Conservation (phyloP, 192 early-diverging fungal genomes). For the Lobosporangium transversale region DNA sequence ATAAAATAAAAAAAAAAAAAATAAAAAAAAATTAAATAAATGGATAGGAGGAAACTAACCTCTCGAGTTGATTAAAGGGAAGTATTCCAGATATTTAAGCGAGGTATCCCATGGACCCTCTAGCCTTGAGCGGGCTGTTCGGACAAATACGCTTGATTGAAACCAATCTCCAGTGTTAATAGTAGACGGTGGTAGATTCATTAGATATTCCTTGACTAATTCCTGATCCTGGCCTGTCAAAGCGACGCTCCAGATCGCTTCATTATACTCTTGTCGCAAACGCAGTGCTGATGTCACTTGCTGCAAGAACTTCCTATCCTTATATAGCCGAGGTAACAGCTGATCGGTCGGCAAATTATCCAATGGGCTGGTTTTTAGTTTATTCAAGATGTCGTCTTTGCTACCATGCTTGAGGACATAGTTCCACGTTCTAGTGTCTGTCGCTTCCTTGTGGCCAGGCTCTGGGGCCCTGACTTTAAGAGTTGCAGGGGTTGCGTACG, state of each 20-base stretch:
- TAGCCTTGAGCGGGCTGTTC: conserved; percentile 16
- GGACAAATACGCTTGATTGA: conserved; percentile 22
- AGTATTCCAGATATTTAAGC: conserved; percentile 44
- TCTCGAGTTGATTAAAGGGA: conserved; percentile 59
- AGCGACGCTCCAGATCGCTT: conserved; percentile 40
- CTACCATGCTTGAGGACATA: conserved; percentile 32
- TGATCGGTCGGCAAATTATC: conserved; percentile 12
- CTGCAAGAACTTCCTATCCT: conserved; percentile 18
- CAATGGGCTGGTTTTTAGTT: conserved; percentile 19
- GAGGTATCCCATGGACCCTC: neutral
- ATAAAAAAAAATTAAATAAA: conserved; percentile 1
- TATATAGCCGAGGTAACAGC: conserved; percentile 29
- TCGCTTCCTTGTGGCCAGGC: conserved; percentile 17
- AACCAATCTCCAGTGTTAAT: conserved; percentile 26
- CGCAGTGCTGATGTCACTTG: conserved; percentile 44
- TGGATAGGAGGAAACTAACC: conserved; percentile 21
- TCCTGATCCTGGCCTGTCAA: conserved; percentile 15
- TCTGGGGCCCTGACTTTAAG: conserved; percentile 23
- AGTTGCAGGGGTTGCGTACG: conserved; percentile 16
- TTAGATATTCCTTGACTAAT: conserved; percentile 46
- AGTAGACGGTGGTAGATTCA: conserved; percentile 5
- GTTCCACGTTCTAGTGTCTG: conserved; percentile 16
- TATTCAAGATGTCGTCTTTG: conserved; percentile 17
- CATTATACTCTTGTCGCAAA: conserved; percentile 26
- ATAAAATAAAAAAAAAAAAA: neutral